These are phyloP conservation scores for Malbranchea zuffiana DNA, from an alignment of 2,329 filamentous ascomycete genomes.

Conservation along the genomic window DNA sequence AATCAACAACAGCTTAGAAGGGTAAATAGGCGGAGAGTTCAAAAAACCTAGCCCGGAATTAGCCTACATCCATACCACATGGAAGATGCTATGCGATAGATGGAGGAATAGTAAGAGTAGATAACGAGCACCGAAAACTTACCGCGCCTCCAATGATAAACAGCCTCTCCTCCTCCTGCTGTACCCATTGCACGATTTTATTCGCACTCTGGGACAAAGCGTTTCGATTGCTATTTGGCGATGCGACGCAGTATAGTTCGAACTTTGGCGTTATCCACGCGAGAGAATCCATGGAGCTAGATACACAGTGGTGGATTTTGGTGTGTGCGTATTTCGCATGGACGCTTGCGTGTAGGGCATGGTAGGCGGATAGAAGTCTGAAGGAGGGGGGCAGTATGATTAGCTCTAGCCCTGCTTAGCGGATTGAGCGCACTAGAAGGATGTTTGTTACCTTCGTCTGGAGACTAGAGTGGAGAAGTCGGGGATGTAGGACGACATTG, in stretches of 20 bases:
- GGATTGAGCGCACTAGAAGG: constrained; percentile 7
- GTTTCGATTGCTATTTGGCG: constrained; percentile 51
- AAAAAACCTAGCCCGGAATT: no score
- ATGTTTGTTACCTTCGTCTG: constrained; percentile 49
- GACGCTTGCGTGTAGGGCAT: constrained; percentile 70
- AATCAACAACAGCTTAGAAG: no score
- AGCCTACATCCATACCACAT: no score
- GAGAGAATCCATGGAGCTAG: constrained; percentile 63
- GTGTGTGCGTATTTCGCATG: constrained; percentile 75
- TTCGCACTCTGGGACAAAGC: constrained; percentile 77
- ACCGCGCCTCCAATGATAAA: constrained; percentile 98
- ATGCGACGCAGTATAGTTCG: constrained; percentile 91
- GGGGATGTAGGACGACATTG: constrained; percentile 70
- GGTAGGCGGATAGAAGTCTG: constrained; percentile 71
- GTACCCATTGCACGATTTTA: constrained; percentile 81
- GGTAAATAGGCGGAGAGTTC: no score
- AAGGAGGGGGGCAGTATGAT: neutral
- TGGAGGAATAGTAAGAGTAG: no score
- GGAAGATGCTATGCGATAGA: no score
- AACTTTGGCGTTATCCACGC: constrained; percentile 88
- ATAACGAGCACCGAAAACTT: no score
- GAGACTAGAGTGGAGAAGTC: constrained; percentile 52
- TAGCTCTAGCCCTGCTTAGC: neutral
- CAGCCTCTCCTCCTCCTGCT: constrained; percentile 79
- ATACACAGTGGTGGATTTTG: constrained; percentile 73